Evolutionary conservation across 441 rosid genomes (phyloP).

Genomic region (Gossypium trilobum): DNA sequence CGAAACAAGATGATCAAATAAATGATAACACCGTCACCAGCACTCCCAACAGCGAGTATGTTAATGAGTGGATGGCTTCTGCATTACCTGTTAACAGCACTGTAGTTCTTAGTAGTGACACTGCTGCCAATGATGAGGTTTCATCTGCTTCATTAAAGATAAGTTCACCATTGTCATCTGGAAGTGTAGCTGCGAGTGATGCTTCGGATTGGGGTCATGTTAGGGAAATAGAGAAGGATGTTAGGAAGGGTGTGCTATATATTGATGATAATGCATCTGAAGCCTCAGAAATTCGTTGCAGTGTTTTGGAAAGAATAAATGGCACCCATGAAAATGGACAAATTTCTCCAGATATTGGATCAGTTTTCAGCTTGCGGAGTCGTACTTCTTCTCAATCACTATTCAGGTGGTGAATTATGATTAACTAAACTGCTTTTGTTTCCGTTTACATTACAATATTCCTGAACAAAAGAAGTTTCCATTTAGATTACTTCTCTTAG

Average conservation of each 20-base stretch:
- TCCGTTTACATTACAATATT: background rate
- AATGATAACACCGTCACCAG: slow-evolving; percentile 29
- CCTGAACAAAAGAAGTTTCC: background rate
- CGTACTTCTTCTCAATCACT: slow-evolving; percentile 46
- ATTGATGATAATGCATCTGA: slow-evolving; percentile 61
- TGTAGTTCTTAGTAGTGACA: slow-evolving; percentile 70
- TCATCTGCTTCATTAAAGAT: slow-evolving; percentile 36
- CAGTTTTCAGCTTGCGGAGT: slow-evolving; percentile 33
- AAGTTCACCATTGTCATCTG: slow-evolving; percentile 56
- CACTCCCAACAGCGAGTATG: slow-evolving; percentile 31
- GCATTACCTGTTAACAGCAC: slow-evolving; percentile 78
- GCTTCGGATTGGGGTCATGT: slow-evolving; percentile 56
- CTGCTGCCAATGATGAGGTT: slow-evolving; percentile 63
- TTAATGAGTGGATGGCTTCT: slow-evolving; percentile 46
- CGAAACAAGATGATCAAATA: slow-evolving; percentile 33
- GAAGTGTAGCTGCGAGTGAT: slow-evolving; percentile 50
- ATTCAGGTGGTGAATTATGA: slow-evolving; percentile 51
- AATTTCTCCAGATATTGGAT: slow-evolving; percentile 57
- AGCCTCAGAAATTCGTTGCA: slow-evolving; percentile 51
- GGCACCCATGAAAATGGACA: slow-evolving; percentile 46
- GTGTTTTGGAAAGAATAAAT: slow-evolving; percentile 39
- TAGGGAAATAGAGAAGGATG: slow-evolving; percentile 54
- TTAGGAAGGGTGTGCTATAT: slow-evolving; percentile 32
- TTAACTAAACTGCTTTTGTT: background rate
- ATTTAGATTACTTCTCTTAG: background rate